phyloP scores from a whole-genome alignment of 2,329 filamentous ascomycete species.

The Penicillium palitans region DNA sequence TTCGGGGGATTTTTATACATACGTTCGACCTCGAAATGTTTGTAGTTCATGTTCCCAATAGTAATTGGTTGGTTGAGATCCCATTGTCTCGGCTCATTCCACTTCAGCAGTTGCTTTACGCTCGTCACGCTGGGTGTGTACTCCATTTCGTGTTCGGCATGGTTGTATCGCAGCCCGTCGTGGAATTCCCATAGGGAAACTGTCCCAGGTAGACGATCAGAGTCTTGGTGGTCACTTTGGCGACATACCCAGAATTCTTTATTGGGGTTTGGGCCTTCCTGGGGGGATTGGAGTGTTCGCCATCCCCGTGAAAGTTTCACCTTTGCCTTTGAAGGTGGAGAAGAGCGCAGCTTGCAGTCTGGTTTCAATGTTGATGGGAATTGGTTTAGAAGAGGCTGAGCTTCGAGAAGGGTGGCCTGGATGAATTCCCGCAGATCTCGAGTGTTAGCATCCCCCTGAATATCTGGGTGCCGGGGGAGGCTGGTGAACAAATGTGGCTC shows the following conservation, averaged over 20 bases:
- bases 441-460: constrained; percentile 9
- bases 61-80: constrained; percentile 10
- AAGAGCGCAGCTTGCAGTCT: constrained; percentile 30
- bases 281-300: constrained; percentile 12
- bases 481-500: constrained; percentile 30
- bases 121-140: constrained; percentile 42
- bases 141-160: constrained; percentile 43
- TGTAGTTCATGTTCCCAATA: constrained; percentile 22
- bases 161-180: constrained; percentile 37
- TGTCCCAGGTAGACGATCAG: constrained; percentile 29
- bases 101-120: constrained; percentile 33
- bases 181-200: constrained; percentile 44
- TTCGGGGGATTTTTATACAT: background rate
- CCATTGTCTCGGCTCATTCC: constrained; percentile 23
- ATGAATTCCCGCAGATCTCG: constrained; percentile 26
- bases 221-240: constrained; percentile 39
- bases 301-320: constrained; percentile 30
- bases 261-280: background rate
- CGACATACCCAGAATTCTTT: constrained; percentile 45
- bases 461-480: constrained; percentile 33
- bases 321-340: constrained; percentile 32
- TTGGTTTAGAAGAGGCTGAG: constrained; percentile 29
- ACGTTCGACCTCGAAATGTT: constrained; percentile 6
- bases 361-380: constrained; percentile 30
- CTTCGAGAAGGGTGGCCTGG: constrained; percentile 29